phyloP scores from a whole-genome alignment of 768 basidiomycete genomes.

The Phaeotremella fagi region DNA sequence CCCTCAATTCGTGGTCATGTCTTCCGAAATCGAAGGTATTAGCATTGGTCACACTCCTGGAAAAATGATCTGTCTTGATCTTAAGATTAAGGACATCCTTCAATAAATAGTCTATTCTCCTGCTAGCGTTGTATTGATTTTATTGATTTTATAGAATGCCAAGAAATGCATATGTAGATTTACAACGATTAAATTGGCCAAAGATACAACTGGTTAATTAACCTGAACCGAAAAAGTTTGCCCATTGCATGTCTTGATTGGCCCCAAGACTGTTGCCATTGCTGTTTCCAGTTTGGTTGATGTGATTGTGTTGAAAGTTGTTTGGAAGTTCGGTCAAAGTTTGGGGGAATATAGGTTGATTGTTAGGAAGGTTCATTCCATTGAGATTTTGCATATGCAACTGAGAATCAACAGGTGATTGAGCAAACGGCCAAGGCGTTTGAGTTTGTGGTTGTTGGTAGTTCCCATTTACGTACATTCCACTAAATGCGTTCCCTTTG shows the following conservation, averaged over 20 bases:
- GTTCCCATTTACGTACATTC: background rate
- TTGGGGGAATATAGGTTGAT: too few relatives aligned
- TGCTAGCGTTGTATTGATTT: background rate
- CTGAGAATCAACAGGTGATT: background rate
- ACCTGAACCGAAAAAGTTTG: background rate
- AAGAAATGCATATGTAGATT: background rate
- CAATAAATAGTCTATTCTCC: background rate
- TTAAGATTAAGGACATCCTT: conserved; percentile 22
- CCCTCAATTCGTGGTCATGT: conserved; percentile 34
- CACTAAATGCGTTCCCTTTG: background rate
- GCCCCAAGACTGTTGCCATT: too few relatives aligned
- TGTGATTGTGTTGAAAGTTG: too few relatives aligned
- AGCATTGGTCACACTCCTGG: conserved; percentile 32
- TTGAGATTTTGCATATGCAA: background rate
- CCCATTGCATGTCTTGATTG: background rate
- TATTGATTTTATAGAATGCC: background rate
- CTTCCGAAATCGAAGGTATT: conserved; percentile 11
- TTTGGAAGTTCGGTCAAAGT: too few relatives aligned
- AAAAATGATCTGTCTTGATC: conserved; percentile 32
- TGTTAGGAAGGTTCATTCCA: background rate
- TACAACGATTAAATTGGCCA: background rate
- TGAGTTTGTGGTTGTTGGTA: background rate
- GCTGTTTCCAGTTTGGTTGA: too few relatives aligned
- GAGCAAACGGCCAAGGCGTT: background rate
- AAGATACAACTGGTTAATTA: background rate